A percentile compares a stretch with the other conserved stretches of the same genome.
These are phyloP conservation scores for Corymbia maculata DNA, from an alignment of 345 rosid genomes.

Conservation along the genomic window DNA sequence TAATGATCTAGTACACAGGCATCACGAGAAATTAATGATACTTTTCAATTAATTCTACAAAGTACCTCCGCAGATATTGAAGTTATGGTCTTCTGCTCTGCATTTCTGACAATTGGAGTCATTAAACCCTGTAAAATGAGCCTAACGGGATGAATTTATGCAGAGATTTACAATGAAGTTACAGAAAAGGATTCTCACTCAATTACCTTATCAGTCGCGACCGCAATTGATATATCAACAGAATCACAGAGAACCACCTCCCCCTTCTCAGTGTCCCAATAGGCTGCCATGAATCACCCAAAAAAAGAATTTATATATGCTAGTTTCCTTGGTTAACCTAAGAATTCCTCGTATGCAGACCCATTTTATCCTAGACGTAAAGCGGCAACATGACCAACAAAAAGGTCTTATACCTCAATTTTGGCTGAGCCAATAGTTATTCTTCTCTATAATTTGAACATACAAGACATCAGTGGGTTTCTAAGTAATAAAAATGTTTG, in stretches of 20 bases:
- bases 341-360: not conserved
- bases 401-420: not conserved
- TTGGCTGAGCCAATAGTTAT: not conserved
- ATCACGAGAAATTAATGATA: not conserved
- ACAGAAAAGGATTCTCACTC: not conserved
- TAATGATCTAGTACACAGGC: not conserved
- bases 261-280: conserved; percentile 72
- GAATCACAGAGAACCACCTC: conserved; percentile 56
- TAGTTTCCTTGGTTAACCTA: not conserved
- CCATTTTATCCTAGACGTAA: not conserved
- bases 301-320: not conserved
- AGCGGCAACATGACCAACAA: not conserved
- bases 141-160: not conserved
- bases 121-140: conserved; percentile 65
- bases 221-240: conserved; percentile 91
- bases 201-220: conserved; percentile 93
- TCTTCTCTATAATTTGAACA: not conserved
- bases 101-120: conserved; percentile 90
- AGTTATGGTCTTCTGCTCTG: conserved; percentile 88
- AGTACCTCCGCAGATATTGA: conserved; percentile 79
- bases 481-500: not conserved
- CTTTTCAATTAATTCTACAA: not conserved
- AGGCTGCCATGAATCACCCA: conserved; percentile 41
- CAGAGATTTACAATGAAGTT: not conserved
- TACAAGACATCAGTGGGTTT: not conserved